These are phyloP conservation scores for Cystobasidium sp. DNA, from an alignment of 1,284 basidiomycete species.

Conservation along the genomic window DNA sequence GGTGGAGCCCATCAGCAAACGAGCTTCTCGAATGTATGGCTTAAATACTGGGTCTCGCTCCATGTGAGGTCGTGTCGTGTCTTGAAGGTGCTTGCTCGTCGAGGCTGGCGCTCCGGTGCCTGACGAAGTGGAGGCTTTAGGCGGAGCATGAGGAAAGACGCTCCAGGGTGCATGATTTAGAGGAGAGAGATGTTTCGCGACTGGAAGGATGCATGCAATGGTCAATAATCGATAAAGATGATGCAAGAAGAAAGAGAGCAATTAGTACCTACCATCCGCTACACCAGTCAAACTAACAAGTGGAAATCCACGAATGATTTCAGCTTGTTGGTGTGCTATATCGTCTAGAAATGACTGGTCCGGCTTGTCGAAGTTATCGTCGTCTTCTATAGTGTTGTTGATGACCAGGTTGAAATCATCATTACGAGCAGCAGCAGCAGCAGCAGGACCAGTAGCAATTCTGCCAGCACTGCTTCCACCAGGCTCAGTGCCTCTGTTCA, in stretches of 20 bases:
- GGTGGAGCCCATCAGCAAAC: conserved; percentile 6
- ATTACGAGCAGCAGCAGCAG: neutral
- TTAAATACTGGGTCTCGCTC: conserved; percentile 9
- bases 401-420: neutral
- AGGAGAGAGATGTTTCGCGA: conserved; percentile 25
- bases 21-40: conserved; percentile 7
- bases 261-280: conserved; percentile 3
- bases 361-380: conserved; percentile 1
- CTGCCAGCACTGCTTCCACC: no score
- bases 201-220: neutral
- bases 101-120: neutral
- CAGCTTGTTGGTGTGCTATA: conserved; percentile 34
- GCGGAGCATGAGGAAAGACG: conserved; percentile 12
- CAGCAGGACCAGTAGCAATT: neutral
- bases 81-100: neutral
- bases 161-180: neutral
- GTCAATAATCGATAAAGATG: neutral
- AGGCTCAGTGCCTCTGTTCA: neutral
- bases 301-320: conserved; percentile 40
- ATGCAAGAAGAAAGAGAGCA: neutral
- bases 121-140: conserved; percentile 8
- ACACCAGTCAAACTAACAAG: conserved; percentile 24
- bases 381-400: neutral
- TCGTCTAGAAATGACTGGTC: conserved; percentile 16
- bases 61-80: conserved; percentile 4